Evolutionary conservation across 768 basidiomycete genomes (phyloP).

Genomic region (Russula vinacea): DNA sequence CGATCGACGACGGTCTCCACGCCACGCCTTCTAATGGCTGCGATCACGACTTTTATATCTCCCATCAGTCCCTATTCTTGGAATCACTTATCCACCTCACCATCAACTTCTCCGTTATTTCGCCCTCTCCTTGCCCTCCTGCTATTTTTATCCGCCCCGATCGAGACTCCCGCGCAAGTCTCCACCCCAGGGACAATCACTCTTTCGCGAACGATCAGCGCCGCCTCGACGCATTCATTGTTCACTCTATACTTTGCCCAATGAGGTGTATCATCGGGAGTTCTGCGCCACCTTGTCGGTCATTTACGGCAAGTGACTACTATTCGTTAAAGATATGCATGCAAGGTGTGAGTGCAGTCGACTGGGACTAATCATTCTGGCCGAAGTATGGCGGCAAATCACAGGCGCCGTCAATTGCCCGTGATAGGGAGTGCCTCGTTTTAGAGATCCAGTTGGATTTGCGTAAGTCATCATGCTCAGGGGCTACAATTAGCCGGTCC

Average conservation of each 20-base stretch:
- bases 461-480: slow-evolving; percentile 1
- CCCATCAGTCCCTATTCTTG: slow-evolving; percentile 11
- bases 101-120: slow-evolving; percentile 1
- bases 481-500: not conserved
- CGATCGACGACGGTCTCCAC: slow-evolving; percentile 24
- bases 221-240: not conserved
- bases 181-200: not conserved
- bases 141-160: too few species aligned
- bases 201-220: not conserved
- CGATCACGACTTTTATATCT: slow-evolving; percentile 2
- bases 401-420: not conserved
- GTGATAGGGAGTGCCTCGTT: not conserved
- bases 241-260: not conserved
- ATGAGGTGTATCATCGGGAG: not conserved
- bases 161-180: not conserved
- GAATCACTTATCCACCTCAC: slow-evolving; percentile 7
- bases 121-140: not conserved
- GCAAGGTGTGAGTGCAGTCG: too few species aligned
- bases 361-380: not conserved
- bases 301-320: slow-evolving; percentile 19
- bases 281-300: slow-evolving; percentile 18
- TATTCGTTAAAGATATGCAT: not conserved
- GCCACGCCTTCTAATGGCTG: slow-evolving; percentile 8
- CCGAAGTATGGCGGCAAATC: not conserved
- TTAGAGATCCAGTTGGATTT: not conserved